These are phyloP conservation scores for Xanthoconium purpureum DNA, from an alignment of 768 basidiomycete species.

Conservation along the genomic window DNA sequence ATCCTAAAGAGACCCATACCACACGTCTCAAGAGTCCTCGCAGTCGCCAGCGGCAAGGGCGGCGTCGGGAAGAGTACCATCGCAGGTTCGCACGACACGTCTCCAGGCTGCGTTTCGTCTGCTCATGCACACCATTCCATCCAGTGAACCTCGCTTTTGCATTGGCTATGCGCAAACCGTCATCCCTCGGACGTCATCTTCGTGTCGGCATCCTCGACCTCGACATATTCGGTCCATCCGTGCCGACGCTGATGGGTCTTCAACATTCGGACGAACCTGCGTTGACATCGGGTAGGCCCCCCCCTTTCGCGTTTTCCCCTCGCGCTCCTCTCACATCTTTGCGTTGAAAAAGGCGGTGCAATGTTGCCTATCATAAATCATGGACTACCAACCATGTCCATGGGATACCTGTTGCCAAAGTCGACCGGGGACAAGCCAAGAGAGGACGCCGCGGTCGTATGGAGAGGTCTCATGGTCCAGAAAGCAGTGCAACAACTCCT, in stretches of 20 bases:
- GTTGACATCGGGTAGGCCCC: conserved; percentile 61
- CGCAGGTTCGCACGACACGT: conserved; percentile 54
- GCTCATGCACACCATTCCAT: conserved; percentile 5
- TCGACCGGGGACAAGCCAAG: conserved; percentile 45
- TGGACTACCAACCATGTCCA: conserved; percentile 91
- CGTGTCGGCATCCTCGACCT: conserved; percentile 89
- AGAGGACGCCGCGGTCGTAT: conserved; percentile 81
- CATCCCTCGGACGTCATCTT: conserved; percentile 37
- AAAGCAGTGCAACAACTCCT: conserved; percentile 95
- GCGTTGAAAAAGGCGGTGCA: conserved; percentile 55
- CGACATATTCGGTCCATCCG: conserved; percentile 93
- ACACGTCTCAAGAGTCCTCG: conserved; percentile 77
- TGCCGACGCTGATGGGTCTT: conserved; percentile 91
- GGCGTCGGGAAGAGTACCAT: conserved; percentile 96
- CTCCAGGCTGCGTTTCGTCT: background rate
- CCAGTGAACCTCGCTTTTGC: conserved; percentile 81
- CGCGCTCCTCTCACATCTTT: too few relatives aligned
- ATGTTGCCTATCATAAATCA: conserved; percentile 84
- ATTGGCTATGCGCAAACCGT: conserved; percentile 47
- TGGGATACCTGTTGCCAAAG: conserved; percentile 86
- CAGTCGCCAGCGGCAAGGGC: conserved; percentile 91
- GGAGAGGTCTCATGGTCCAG: conserved; percentile 98
- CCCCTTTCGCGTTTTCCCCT: background rate
- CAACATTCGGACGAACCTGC: conserved; percentile 73
- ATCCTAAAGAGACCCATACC: conserved; percentile 57